These are phyloP conservation scores for Amaranthus palmeri DNA, from an alignment of 148 eudicot species.

Conservation along the genomic window DNA sequence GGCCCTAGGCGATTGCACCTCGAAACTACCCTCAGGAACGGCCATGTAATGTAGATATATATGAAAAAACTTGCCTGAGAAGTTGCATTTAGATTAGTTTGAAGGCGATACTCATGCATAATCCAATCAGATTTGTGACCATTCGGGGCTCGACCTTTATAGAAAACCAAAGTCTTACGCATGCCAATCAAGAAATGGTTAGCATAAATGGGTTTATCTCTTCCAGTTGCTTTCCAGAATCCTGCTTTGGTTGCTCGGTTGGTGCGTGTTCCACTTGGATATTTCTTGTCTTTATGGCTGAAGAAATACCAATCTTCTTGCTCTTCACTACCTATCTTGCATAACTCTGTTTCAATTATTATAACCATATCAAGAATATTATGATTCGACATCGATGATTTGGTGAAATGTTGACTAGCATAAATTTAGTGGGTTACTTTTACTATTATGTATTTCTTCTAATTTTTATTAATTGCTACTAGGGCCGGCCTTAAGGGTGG, in stretches of 20 bases:
- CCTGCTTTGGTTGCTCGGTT: constrained; percentile 83
- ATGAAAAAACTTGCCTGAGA: constrained; percentile 46
- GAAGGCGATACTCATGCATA: constrained; percentile 80
- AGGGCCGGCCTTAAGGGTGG: too few relatives aligned
- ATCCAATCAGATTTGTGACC: constrained; percentile 83
- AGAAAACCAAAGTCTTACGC: constrained; percentile 82
- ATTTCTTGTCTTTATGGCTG: constrained; percentile 86
- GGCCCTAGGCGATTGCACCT: too few relatives aligned
- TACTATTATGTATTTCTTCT: too few relatives aligned
- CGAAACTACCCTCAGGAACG: too few relatives aligned
- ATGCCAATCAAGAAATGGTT: constrained; percentile 64
- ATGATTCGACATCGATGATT: too few relatives aligned
- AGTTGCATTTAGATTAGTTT: constrained; percentile 65
- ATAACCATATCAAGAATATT: too few relatives aligned
- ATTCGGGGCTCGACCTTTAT: constrained; percentile 80
- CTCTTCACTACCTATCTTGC: constrained; percentile 70
- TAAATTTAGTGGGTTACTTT: too few relatives aligned
- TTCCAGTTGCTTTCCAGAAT: constrained; percentile 89
- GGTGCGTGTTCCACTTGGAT: constrained; percentile 80
- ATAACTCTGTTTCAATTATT: constrained; percentile 38
- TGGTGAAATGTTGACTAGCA: too few relatives aligned
- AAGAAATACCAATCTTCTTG: constrained; percentile 87
- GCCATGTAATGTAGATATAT: too few relatives aligned
- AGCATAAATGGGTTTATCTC: constrained; percentile 73
- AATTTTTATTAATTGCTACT: too few relatives aligned